Evolutionary conservation across 495 filamentous ascomycete genomes (phyloP).

Genomic region (Aspergillus egyptiacus): DNA sequence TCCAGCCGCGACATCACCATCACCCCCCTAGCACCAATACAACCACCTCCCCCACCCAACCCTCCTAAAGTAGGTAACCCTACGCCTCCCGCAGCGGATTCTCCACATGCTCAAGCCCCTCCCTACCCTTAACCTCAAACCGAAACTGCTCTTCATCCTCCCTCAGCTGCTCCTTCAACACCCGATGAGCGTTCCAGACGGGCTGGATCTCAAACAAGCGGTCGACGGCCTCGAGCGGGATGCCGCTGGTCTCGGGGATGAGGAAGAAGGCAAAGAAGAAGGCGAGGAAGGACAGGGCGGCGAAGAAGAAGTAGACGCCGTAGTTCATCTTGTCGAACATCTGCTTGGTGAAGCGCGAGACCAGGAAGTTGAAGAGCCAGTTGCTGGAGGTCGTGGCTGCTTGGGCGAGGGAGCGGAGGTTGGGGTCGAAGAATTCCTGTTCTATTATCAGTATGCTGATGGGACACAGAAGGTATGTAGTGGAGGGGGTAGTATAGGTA

Average conservation of each 20-base stretch:
- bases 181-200: constrained; percentile 46
- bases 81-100: not conserved
- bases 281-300: constrained; percentile 58
- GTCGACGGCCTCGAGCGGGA: constrained; percentile 46
- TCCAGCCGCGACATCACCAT: no score
- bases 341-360: constrained; percentile 64
- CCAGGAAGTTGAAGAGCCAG: constrained; percentile 73
- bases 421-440: constrained; percentile 54
- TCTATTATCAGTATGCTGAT: not conserved
- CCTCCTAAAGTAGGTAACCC: no score
- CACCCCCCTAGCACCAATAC: no score
- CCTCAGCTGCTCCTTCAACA: constrained; percentile 25
- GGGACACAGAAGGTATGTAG: not conserved
- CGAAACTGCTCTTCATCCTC: constrained; percentile 36
- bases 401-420: constrained; percentile 61
- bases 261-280: constrained; percentile 61
- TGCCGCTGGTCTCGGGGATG: constrained; percentile 60
- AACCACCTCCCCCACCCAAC: no score
- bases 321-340: constrained; percentile 66
- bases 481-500: not conserved
- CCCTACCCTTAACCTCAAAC: constrained; percentile 25
- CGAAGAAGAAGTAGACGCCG: constrained; percentile 76
- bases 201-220: constrained; percentile 54
- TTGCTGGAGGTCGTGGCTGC: constrained; percentile 62
- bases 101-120: constrained; percentile 9